Evolutionary conservation across 306 rosid genomes (phyloP).

Genomic region (Canavalia gladiata): DNA sequence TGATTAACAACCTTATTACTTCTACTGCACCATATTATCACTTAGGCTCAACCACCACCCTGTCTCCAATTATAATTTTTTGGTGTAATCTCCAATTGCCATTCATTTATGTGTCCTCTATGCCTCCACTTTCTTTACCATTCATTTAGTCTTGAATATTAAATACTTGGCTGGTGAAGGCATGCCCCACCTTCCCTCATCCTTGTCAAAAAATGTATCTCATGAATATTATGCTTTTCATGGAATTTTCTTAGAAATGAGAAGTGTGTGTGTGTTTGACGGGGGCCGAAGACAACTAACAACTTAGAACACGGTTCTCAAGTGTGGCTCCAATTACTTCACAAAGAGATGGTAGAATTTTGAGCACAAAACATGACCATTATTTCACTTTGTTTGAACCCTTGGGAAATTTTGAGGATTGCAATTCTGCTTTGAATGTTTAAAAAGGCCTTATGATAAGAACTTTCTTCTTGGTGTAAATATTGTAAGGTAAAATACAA

Average conservation of each 20-base stretch:
- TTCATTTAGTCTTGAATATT: conserved; percentile 46
- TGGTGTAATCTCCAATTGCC: conserved; percentile 46
- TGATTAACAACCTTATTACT: conserved; percentile 31
- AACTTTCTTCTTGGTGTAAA: conserved; percentile 3
- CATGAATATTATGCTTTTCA: conserved; percentile 44
- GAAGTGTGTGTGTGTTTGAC: neutral
- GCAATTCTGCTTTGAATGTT: conserved; percentile 8
- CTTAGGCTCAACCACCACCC: conserved; percentile 37
- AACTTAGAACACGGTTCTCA: no score
- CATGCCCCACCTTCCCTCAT: conserved; percentile 52
- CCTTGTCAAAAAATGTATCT: conserved; percentile 29
- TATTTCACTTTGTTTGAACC: conserved; percentile 6
- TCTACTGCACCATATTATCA: conserved; percentile 1
- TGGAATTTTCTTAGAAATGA: conserved; percentile 40
- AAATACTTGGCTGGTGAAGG: conserved; percentile 43
- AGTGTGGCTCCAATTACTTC: conserved; percentile 27
- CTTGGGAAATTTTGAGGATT: neutral
- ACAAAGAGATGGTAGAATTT: neutral
- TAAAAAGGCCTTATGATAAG: neutral
- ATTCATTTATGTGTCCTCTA: conserved; percentile 41
- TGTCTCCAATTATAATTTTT: conserved; percentile 31
- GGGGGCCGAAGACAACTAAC: no score
- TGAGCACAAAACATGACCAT: neutral
- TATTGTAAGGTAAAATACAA: neutral
- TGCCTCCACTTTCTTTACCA: conserved; percentile 54